phyloP scores from a whole-genome alignment of 2,329 filamentous ascomycete genomes.

The Fusarium xylarioides region DNA sequence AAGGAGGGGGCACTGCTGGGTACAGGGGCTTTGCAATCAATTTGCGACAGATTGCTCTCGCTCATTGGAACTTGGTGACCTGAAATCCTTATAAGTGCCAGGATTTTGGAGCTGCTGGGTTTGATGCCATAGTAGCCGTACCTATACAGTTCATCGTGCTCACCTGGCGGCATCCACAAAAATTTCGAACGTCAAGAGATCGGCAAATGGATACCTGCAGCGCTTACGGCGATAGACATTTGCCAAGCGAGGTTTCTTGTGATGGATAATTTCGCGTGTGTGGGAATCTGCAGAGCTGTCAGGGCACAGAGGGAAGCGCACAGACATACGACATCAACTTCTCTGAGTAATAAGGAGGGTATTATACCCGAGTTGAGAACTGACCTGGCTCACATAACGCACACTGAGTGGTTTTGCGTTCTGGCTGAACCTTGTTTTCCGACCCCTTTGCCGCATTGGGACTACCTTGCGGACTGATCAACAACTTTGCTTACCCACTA shows the following conservation, averaged over 20 bases:
- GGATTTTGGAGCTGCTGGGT: background rate
- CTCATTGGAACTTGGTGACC: background rate
- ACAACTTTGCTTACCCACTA: constrained; percentile 24
- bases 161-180: background rate
- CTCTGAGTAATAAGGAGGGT: constrained; percentile 16
- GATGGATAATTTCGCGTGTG: constrained; percentile 23
- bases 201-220: background rate
- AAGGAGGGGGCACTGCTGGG: background rate
- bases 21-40: constrained; percentile 6
- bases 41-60: background rate
- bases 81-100: background rate
- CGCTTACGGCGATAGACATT: background rate
- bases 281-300: constrained; percentile 15
- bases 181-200: background rate
- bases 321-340: constrained; percentile 23
- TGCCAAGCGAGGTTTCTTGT: background rate
- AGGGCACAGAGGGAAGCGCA: constrained; percentile 22
- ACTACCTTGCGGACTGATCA: constrained; percentile 19
- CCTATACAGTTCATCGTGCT: background rate
- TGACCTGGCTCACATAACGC: constrained; percentile 3
- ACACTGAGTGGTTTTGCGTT: constrained; percentile 20
- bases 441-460: constrained; percentile 28
- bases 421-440: constrained; percentile 35
- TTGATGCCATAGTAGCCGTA: background rate
- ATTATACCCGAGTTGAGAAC: constrained; percentile 23